A percentile compares a stretch with the other conserved stretches of the same genome.
phyloP scores from a whole-genome alignment of 2,329 filamentous ascomycete genomes.

The Sphaerostilbella broomeana region DNA sequence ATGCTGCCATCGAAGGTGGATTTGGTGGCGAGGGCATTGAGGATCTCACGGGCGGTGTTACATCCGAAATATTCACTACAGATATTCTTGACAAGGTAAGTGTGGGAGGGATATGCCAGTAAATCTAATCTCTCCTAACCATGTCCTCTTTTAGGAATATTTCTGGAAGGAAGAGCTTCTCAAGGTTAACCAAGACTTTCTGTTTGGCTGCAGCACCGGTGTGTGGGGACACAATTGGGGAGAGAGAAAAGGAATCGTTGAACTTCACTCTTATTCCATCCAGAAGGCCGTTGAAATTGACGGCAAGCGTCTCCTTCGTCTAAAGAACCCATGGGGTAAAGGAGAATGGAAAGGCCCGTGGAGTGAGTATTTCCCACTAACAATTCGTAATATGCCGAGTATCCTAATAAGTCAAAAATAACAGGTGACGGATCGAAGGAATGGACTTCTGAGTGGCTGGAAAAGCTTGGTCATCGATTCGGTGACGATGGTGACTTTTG shows the following conservation, averaged over 20 bases:
- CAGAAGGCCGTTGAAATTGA: conserved; percentile 52
- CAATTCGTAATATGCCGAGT: too few relatives aligned
- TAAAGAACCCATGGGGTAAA: conserved; percentile 75
- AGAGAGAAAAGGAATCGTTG: conserved; percentile 50
- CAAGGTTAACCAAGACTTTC: conserved; percentile 71
- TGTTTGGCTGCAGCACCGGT: conserved; percentile 56
- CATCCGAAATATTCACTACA: conserved; percentile 56
- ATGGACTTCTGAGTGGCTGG: conserved; percentile 75
- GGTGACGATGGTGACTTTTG: conserved; percentile 66
- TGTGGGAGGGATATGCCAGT: too few relatives aligned
- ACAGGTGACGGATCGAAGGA: conserved; percentile 68
- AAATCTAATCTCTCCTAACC: too few relatives aligned
- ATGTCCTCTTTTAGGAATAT: conserved; percentile 25
- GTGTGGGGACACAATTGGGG: conserved; percentile 25
- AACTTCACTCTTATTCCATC: conserved; percentile 55
- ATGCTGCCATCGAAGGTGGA: conserved; percentile 65
- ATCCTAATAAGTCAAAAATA: too few relatives aligned
- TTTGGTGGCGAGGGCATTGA: conserved; percentile 56
- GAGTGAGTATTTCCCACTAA: conserved; percentile 41
- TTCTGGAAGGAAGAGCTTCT: conserved; percentile 77
- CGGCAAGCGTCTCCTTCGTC: conserved; percentile 55
- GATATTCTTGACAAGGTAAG: conserved; percentile 68
- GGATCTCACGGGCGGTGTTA: conserved; percentile 59
- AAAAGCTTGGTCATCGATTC: conserved; percentile 65
- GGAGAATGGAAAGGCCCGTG: conserved; percentile 76